Conservation (phyloP, 805 yeast species). For the Myxozyma neotropica region DNA sequence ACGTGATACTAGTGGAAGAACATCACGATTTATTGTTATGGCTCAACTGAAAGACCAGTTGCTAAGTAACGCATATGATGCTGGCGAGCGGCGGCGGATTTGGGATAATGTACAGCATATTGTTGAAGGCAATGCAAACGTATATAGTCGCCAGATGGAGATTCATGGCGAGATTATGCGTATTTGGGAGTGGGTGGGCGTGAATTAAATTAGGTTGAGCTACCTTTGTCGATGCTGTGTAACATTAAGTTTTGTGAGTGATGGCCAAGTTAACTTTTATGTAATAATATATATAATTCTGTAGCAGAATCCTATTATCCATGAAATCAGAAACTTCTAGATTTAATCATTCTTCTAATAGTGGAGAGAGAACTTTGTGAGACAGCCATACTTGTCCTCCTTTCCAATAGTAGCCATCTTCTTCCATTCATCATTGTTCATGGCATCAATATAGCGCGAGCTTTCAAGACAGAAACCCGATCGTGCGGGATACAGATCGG, state of each 20-base stretch:
- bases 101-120: conserved; percentile 34
- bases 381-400: conserved; percentile 59
- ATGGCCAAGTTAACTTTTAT: neutral
- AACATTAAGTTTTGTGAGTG: neutral
- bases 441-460: conserved; percentile 59
- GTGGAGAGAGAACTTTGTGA: conserved; percentile 40
- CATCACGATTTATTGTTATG: conserved; percentile 58
- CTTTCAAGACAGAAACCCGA: conserved; percentile 68
- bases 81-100: conserved; percentile 32
- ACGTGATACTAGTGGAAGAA: conserved; percentile 44
- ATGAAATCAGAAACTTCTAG: neutral
- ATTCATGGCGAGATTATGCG: conserved; percentile 80
- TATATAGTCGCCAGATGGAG: conserved; percentile 37
- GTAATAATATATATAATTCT: neutral
- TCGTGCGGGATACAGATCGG: conserved; percentile 39
- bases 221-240: neutral
- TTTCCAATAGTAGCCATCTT: conserved; percentile 52
- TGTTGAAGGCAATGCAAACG: conserved; percentile 35
- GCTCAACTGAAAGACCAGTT: conserved; percentile 65
- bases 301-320: neutral
- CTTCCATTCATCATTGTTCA: conserved; percentile 52
- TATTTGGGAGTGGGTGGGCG: conserved; percentile 73
- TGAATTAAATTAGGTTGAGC: neutral
- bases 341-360: neutral
- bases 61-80: conserved; percentile 39